Conservation (phyloP, 495 filamentous ascomycete species). For the Xanthoparmelia taractica region DNA sequence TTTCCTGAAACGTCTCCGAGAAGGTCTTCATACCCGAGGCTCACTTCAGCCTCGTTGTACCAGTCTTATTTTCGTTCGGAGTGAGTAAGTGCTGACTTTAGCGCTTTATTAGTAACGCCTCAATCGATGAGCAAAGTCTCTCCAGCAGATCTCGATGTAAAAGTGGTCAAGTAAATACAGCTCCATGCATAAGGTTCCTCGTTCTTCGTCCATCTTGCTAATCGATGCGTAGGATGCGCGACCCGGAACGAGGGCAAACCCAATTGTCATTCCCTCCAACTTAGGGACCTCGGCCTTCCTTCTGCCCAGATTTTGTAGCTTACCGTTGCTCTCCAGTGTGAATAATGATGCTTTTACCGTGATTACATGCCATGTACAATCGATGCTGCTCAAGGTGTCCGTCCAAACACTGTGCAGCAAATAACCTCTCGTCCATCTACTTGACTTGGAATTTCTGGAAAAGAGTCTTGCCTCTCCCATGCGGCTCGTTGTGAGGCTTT, state of each 20-base stretch:
- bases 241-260: slow-evolving; percentile 48
- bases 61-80: not conserved
- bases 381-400: not conserved
- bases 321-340: not conserved
- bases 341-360: not conserved
- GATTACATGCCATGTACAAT: not conserved
- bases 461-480: not conserved
- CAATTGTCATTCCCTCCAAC: slow-evolving; percentile 2
- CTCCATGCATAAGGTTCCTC: slow-evolving; percentile 18
- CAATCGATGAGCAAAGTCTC: slow-evolving; percentile 61
- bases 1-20: not conserved
- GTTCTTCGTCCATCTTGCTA: slow-evolving; percentile 13
- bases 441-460: not conserved
- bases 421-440: not conserved
- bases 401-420: not conserved
- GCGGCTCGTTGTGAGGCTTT: not conserved
- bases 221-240: slow-evolving; percentile 41
- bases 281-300: not conserved
- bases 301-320: not conserved
- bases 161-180: slow-evolving; percentile 65
- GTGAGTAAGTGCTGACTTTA: not conserved
- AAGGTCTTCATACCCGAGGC: not conserved
- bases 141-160: slow-evolving; percentile 66
- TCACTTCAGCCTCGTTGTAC: not conserved
- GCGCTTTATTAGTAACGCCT: slow-evolving; percentile 53